A percentile compares a stretch with the other conserved stretches of the same genome.
phyloP scores from a whole-genome alignment of 2,329 filamentous ascomycete species.

The Neofusicoccum laricinum region DNA sequence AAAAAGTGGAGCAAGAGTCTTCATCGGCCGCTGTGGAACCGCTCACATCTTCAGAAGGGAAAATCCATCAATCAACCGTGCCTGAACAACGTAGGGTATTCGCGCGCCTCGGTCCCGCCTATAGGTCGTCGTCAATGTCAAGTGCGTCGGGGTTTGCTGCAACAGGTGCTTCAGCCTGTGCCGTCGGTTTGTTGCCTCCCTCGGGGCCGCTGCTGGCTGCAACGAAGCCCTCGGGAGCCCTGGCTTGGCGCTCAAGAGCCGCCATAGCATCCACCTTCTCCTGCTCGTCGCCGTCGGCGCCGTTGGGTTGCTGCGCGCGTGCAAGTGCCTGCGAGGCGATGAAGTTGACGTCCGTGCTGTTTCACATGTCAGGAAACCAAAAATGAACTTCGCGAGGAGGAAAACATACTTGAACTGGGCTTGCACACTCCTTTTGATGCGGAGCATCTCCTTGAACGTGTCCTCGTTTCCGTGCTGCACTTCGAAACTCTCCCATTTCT shows the following conservation, averaged over 20 bases:
- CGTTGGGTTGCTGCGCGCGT: conserved; percentile 64
- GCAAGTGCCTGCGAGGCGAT: conserved; percentile 94
- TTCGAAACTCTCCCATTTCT: conserved; percentile 95
- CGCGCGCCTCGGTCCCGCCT: conserved; percentile 7
- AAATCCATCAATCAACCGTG: conserved; percentile 2
- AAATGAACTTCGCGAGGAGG: neutral
- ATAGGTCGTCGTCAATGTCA: conserved; percentile 61
- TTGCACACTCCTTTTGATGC: conserved; percentile 95
- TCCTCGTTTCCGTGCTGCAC: conserved; percentile 98
- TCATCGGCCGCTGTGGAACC: neutral
- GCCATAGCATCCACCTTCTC: conserved; percentile 79
- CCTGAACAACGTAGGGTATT: conserved; percentile 13
- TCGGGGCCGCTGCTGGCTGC: conserved; percentile 74
- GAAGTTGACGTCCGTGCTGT: conserved; percentile 89
- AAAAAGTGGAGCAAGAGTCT: conserved; percentile 1
- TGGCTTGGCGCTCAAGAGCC: conserved; percentile 80
- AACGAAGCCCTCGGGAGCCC: conserved; percentile 87
- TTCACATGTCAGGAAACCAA: conserved; percentile 27
- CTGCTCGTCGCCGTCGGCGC: conserved; percentile 43
- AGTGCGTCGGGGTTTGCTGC: conserved; percentile 81
- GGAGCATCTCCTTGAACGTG: conserved; percentile 98
- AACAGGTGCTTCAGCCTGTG: conserved; percentile 36
- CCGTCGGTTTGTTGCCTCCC: conserved; percentile 42
- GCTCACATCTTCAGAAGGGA: conserved; percentile 1
- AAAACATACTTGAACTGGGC: conserved; percentile 84